phyloP scores from a whole-genome alignment of 495 filamentous ascomycete genomes.

The Penicillium argentinense region DNA sequence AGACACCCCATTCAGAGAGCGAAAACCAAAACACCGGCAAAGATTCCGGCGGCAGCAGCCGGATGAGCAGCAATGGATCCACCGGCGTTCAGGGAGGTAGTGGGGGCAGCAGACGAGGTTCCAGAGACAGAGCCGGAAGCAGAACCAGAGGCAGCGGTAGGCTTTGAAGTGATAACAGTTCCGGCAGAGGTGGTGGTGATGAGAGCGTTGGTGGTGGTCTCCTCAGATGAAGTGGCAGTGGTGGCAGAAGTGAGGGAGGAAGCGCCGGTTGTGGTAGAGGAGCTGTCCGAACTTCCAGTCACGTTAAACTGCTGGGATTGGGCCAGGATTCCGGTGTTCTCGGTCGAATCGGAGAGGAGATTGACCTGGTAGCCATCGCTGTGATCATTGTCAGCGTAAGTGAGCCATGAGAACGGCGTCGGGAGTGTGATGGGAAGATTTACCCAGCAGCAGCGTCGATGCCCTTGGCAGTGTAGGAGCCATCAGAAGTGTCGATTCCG shows the following conservation, averaged over 20 bases:
- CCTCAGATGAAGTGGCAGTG: conserved; percentile 9
- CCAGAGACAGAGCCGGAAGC: conserved; percentile 2
- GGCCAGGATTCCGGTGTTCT: conserved; percentile 43
- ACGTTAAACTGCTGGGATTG: conserved; percentile 43
- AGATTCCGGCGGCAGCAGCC: conserved; percentile 12
- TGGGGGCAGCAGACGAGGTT: conserved; percentile 8
- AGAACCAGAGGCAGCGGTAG: conserved; percentile 6
- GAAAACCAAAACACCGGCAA: conserved; percentile 23
- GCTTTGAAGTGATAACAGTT: conserved; percentile 5
- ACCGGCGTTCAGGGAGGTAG: conserved; percentile 9
- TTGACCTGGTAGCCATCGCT: conserved; percentile 44
- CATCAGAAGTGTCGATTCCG: conserved; percentile 35
- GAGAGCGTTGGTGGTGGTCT: conserved; percentile 2
- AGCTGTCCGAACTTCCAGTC: conserved; percentile 16
- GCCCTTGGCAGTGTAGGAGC: conserved; percentile 30
- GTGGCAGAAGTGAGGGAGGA: conserved; percentile 17
- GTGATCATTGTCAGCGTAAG: conserved; percentile 3
- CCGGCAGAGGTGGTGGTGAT: conserved; percentile 8
- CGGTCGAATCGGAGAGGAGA: conserved; percentile 25
- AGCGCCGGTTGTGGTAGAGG: conserved; percentile 14
- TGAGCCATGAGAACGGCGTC: too few relatives aligned
- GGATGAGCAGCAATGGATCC: conserved; percentile 26
- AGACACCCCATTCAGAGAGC: too few relatives aligned
- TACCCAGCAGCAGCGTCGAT: conserved; percentile 32
- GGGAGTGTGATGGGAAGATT: too few relatives aligned